Evolutionary conservation across 1,284 basidiomycete species (phyloP), one percentile per base, ranked within the genome.

Genomic region (Pyrrhoderma noxium): DNA sequence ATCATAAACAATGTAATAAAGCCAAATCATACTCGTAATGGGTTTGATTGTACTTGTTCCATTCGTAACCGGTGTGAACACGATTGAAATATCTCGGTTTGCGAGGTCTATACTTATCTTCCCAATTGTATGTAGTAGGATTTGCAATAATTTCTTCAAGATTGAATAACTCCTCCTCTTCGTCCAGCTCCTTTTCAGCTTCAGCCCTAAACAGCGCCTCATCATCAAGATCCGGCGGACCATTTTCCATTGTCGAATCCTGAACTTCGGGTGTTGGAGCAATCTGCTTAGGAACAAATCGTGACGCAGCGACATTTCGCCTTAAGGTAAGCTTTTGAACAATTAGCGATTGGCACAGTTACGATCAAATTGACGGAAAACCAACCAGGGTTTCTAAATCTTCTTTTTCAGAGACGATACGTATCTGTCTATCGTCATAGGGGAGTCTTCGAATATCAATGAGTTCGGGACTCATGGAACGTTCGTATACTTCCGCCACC

Each of bases 51-150:
- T 97, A 97, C 73, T 96, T 95, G 74, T 96, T 99, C 96, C 96
- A 99, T 67, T 99, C 96, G 65, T 95, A 99, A n/a, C 96, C 96
- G n/a, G 96, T 99, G 64, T 98, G 93, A 31, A 99, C 95, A 54
- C 95, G 87, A 67, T 99, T 99, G 73, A 99, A 98, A 75, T 97
- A 99, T 58, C 95, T 78, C 36, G 96, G 96, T 66, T 99, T 99
- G 43, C 96, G 78, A n/a, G 96, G 94, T 25, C 96, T 79, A 63
- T 96, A 99, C 69, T 97, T 95, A 75, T 99, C 96, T 70, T 95
- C 92, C 95, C 95, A 99, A 60, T 92, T 90, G 67, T 99, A 98
- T 2, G 84, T 82, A 1, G 81, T 85, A 36, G 86, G 82, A 60
- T 86, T 80, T n/a, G 72, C 69, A 53, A 94, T 85, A 55, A 85